Evolutionary conservation across 352 stramenopile species (phyloP).

Genomic region (Pythium phragmiticola): DNA sequence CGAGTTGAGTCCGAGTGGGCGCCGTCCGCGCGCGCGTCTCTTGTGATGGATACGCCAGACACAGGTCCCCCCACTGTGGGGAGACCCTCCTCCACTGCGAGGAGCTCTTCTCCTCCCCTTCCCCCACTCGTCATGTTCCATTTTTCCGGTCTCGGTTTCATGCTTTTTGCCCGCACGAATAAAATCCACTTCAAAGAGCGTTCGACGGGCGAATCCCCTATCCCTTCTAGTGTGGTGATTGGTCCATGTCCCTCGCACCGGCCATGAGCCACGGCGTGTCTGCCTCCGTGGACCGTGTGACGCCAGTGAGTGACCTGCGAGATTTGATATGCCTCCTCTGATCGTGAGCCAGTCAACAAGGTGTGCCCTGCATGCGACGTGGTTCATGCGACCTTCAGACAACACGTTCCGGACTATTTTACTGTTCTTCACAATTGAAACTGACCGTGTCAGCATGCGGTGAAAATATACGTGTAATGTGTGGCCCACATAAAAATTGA

Average conservation of each 20-base stretch:
- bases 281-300: slow-evolving; percentile 24
- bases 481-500: background rate
- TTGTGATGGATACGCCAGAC: slow-evolving; percentile 25
- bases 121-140: slow-evolving; percentile 11
- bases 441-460: background rate
- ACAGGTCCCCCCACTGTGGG: background rate
- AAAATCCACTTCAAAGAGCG: slow-evolving; percentile 32
- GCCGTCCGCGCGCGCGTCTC: slow-evolving; percentile 22
- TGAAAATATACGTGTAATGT: slow-evolving; percentile 1
- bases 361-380: slow-evolving; percentile 7
- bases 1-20: background rate
- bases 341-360: slow-evolving; percentile 8
- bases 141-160: slow-evolving; percentile 18
- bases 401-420: background rate
- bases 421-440: background rate
- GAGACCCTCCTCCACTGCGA: slow-evolving; percentile 6
- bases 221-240: slow-evolving; percentile 15
- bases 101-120: background rate
- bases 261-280: slow-evolving; percentile 24
- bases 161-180: slow-evolving; percentile 21
- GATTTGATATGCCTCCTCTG: slow-evolving; percentile 12
- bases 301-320: slow-evolving; percentile 16
- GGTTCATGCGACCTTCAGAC: slow-evolving; percentile 17
- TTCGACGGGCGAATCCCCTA: slow-evolving; percentile 16
- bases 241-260: slow-evolving; percentile 22